A percentile compares a stretch with the other conserved stretches of the same genome.
Evolutionary conservation across 768 basidiomycete genomes (phyloP).

Genomic region (Punctularia strigosozonata): DNA sequence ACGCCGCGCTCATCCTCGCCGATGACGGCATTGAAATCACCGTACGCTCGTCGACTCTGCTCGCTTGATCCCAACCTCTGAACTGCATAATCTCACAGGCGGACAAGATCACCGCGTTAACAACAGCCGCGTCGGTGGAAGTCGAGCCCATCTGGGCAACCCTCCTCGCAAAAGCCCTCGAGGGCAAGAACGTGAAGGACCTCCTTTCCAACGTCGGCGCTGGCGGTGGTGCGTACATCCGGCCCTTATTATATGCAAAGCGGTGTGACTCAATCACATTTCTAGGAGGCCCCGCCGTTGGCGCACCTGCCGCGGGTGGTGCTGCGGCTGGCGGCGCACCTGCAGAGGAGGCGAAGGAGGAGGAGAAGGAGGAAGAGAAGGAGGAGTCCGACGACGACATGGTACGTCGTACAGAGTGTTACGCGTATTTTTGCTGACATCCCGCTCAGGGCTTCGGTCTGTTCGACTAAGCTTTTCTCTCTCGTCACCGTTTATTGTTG

Average conservation of each 20-base stretch:
- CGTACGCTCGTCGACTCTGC: conserved; percentile 38
- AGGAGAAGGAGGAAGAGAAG: conserved; percentile 81
- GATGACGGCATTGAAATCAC: conserved; percentile 97
- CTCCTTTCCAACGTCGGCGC: conserved; percentile 91
- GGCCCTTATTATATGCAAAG: too few species aligned
- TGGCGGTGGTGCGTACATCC: conserved; percentile 82
- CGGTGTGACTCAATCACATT: too few species aligned
- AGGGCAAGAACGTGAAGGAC: conserved; percentile 96
- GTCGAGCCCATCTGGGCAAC: conserved; percentile 96
- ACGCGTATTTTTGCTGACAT: conserved; percentile 3
- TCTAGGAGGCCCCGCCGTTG: conserved; percentile 69
- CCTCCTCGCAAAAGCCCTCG: conserved; percentile 94
- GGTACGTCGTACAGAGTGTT: conserved; percentile 31
- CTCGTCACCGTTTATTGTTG: background rate
- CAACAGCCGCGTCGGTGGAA: conserved; percentile 72
- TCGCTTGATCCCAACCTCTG: conserved; percentile 1
- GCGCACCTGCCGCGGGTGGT: conserved; percentile 39
- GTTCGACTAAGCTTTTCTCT: conserved; percentile 59
- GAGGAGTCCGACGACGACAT: conserved; percentile 87
- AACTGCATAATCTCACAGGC: conserved; percentile 32
- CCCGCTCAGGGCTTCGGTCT: conserved; percentile 81
- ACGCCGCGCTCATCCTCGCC: conserved; percentile 96
- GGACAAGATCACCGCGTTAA: conserved; percentile 87
- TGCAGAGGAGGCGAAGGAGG: conserved; percentile 67
- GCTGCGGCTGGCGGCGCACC: conserved; percentile 51